Conservation (phyloP, 116 monocot species). For the Dioscorea cayenensis region DNA sequence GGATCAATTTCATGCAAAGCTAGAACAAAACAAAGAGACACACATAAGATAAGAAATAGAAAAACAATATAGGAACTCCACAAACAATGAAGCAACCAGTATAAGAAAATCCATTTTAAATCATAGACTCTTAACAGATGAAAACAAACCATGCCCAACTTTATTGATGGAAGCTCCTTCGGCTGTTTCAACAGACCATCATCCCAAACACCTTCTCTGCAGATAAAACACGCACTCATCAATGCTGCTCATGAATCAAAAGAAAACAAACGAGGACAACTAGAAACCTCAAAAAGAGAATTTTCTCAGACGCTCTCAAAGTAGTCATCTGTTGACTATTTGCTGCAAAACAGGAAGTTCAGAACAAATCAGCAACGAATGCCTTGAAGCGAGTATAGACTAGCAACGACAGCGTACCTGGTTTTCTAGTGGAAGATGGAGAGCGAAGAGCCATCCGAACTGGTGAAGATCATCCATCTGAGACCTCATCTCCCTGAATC, state of each 20-base stretch:
- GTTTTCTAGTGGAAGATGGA: slow-evolving; percentile 79
- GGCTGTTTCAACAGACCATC: slow-evolving; percentile 84
- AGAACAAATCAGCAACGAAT: background rate
- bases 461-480: slow-evolving; percentile 64
- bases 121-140: background rate
- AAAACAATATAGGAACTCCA: background rate
- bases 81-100: background rate
- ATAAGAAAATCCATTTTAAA: background rate
- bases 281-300: slow-evolving; percentile 90
- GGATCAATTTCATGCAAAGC: slow-evolving; percentile 93
- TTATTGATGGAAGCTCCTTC: slow-evolving; percentile 96
- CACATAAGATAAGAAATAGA: background rate
- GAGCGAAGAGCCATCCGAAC: slow-evolving; percentile 47
- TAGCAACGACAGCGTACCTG: slow-evolving; percentile 28
- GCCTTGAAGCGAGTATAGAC: background rate
- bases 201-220: slow-evolving; percentile 91
- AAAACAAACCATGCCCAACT: slow-evolving; percentile 89
- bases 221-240: slow-evolving; percentile 7
- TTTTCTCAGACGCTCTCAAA: slow-evolving; percentile 81
- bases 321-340: slow-evolving; percentile 53
- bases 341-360: slow-evolving; percentile 25
- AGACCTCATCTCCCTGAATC: slow-evolving; percentile 54
- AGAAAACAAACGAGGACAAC: background rate
- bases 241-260: background rate
- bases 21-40: slow-evolving; percentile 18